Base-by-base conservation (phyloP, 768 basidiomycete genomes). In the Xanthoconium stramineum region DNA sequence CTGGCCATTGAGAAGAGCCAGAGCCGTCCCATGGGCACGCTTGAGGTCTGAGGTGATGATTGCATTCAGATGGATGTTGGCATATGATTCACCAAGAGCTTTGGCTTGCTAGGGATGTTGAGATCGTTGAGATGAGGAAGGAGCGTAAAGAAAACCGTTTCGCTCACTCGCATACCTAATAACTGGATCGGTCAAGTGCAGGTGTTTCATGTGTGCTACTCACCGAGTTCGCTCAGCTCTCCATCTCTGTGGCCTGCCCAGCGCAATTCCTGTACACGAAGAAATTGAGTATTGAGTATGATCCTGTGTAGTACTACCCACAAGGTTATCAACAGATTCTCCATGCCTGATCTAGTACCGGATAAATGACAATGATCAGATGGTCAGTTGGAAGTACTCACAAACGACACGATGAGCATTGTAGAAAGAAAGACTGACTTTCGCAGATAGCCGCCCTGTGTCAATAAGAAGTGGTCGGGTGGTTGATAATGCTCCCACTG, bases 221-320 rank as follows among this genome's bases (percentile, higher is more conserved):
- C 67, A 86, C 90, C 90, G 63, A 91, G 86, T 60, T 86, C 88
- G 19, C 86, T 84, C 17, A 93, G 74, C 1, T 84, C 80, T 12
- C 89, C 81, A 69, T 93, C 87, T 56, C 75, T 79, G 80, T 85
- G 87, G 6, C 90, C 90, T 40, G 89, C 87, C 88, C 89, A 90
- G 6, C 87, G 68, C 29, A 69, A 60, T 59, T 65, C 74, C 81
- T 82, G 29, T 36, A 45, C 15, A 28, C 4, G 14, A 19, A 6
- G 30, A 35, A 24, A 24, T 2, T 24, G 24, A 24, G 4, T 24
- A 24, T 24, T 58, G 8, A 60, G 54, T 15, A 7, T 28, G 11
- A 35, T 9, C 24, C 9, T 7, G 17, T 15, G 19, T 12, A 8
- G 12, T 0, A 14, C 35, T 20, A 48, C 82, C 45, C 48, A 88